These are phyloP conservation scores for Tricholoma sp. DNA, from an alignment of 768 basidiomycete species.

Conservation along the genomic window DNA sequence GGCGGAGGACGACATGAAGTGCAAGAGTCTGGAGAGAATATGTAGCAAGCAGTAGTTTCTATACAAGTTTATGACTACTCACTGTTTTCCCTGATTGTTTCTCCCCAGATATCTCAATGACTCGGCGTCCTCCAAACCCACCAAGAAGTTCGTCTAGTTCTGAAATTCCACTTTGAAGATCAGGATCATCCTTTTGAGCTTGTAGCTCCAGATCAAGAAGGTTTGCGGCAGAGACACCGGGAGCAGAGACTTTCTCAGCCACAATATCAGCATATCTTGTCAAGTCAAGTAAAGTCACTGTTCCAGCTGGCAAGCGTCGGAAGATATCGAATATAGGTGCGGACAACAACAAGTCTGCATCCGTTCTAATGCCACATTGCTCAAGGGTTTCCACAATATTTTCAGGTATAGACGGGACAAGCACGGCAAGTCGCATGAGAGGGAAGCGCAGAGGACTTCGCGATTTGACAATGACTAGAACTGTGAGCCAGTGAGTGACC, in stretches of 20 bases:
- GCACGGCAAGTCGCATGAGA: constrained; percentile 36
- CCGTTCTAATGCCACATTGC: constrained; percentile 46
- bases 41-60: not conserved
- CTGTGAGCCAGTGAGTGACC: too few species aligned
- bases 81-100: constrained; percentile 68
- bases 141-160: constrained; percentile 49
- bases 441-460: not conserved
- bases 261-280: constrained; percentile 33
- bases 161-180: constrained; percentile 34
- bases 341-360: constrained; percentile 52
- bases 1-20: constrained; percentile 51
- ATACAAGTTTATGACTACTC: constrained; percentile 15
- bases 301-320: constrained; percentile 43
- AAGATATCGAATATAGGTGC: constrained; percentile 44
- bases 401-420: constrained; percentile 34
- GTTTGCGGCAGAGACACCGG: constrained; percentile 31
- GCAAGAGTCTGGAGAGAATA: constrained; percentile 48
- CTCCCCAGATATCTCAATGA: constrained; percentile 70
- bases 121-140: constrained; percentile 43
- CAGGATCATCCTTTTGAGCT: constrained; percentile 12
- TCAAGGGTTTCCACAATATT: constrained; percentile 44
- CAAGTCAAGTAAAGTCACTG: constrained; percentile 45
- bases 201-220: constrained; percentile 20
- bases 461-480: too few species aligned
- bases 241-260: constrained; percentile 38